Base-by-base conservation (phyloP, 768 basidiomycete genomes). In the Collybia nuda region DNA sequence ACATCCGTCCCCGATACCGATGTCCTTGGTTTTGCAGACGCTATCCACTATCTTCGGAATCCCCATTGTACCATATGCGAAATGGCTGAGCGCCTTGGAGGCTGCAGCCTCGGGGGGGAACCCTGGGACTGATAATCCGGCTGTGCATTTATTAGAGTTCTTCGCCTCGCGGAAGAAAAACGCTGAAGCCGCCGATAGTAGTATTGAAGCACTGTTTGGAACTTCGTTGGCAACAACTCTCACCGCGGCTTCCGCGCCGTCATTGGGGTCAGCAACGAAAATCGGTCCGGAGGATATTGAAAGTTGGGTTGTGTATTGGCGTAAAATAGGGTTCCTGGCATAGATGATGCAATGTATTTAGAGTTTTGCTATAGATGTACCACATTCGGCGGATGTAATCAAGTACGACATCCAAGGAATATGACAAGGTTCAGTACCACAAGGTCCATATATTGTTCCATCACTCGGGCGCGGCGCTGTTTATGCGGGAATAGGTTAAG, bases 81-180 rank as follows among this genome's bases (percentile, higher is more conserved):
- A 62, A 40, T 64, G 63, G 62, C 52, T 65, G 14, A 22, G 23
- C 5, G 29, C 39, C 6, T 42, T 65, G 45, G 59, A 63, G 24
- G 50, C 52, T 15, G 9, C 38, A 3, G 22, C 17, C n/a, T 17
- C 17, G 9, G 40, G 21, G 19, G 24, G 21, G 12, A 23, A 15
- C 12, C 48, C 39, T 18, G 40, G 39, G 2, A 47, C 26, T n/a
- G 24, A 35, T 18, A 50, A 53, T 38, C 52, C 52, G 19, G 52
- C 52, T 3, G 26, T 53, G 22, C 22, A 22, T 23, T 28, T 53
- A 36, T 38, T 53, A 15, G 52, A 53, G 23, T 50, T 42, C 41
- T 53, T 40, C 22, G 48, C 40, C 6, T 45, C 48, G 18, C 36
- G 28, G n/a, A 42, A 51, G 11, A 35, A 28, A 17, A 41, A 41